A percentile compares a stretch with the other conserved stretches of the same genome.
These are phyloP conservation scores for Neurospora sp. DNA, from an alignment of 495 filamentous ascomycete species.

Conservation along the genomic window DNA sequence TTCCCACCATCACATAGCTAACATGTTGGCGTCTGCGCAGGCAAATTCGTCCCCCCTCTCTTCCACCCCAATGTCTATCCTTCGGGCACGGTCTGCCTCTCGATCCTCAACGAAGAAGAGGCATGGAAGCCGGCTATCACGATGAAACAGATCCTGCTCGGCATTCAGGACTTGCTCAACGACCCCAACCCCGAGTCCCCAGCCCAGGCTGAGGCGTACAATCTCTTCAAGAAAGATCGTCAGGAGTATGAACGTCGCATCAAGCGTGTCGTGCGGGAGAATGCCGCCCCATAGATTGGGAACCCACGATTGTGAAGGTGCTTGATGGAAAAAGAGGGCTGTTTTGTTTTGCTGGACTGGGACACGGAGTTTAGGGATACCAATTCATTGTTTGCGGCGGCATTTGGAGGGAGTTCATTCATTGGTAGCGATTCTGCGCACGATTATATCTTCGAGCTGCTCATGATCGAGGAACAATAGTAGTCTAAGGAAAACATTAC, in stretches of 20 bases:
- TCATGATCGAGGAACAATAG: neutral
- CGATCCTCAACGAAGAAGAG: constrained; percentile 97
- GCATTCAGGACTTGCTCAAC: constrained; percentile 89
- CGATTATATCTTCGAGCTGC: neutral
- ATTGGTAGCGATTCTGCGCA: neutral
- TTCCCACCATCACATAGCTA: constrained; percentile 10
- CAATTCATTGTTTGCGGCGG: neutral
- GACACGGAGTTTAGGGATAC: constrained; percentile 7
- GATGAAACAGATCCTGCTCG: constrained; percentile 91
- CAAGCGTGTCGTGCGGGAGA: constrained; percentile 75
- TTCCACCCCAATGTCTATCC: constrained; percentile 99
- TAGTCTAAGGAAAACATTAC: neutral
- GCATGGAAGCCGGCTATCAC: constrained; percentile 98
- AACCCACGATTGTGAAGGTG: constrained; percentile 2
- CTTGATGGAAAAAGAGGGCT: constrained; percentile 2
- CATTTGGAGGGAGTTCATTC: neutral
- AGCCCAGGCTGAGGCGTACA: constrained; percentile 95
- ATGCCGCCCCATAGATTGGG: constrained; percentile 46
- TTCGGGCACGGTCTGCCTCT: constrained; percentile 93
- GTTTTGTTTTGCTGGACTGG: constrained; percentile 1
- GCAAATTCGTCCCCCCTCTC: constrained; percentile 92
- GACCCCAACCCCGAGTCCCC: constrained; percentile 96
- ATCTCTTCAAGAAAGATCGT: constrained; percentile 87
- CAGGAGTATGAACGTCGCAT: constrained; percentile 81
- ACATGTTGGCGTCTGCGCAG: constrained; percentile 36